These are phyloP conservation scores for Hyphodiscus sp. DNA, from an alignment of 2,329 filamentous ascomycete genomes.

Conservation along the genomic window DNA sequence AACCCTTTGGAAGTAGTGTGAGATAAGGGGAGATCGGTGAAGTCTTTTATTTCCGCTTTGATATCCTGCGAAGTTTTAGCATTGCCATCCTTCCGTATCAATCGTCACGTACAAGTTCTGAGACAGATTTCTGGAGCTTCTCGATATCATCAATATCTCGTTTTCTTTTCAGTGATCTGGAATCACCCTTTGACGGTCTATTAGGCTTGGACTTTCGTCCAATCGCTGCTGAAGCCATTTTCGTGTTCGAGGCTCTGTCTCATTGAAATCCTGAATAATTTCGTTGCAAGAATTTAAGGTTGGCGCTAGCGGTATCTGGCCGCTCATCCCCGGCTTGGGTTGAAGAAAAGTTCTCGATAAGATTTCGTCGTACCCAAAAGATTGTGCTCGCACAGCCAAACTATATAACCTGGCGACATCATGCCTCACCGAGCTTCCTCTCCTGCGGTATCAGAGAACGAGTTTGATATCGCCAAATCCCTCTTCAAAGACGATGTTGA, in stretches of 20 bases:
- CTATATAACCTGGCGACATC: neutral
- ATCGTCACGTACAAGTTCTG: conserved; percentile 25
- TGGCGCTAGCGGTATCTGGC: conserved; percentile 7
- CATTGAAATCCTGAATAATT: neutral
- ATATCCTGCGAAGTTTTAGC: conserved; percentile 24
- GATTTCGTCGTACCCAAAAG: conserved; percentile 1
- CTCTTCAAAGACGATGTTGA: conserved; percentile 60
- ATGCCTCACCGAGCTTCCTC: conserved; percentile 74
- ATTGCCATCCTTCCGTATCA: neutral
- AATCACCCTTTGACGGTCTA: conserved; percentile 18
- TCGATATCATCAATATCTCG: conserved; percentile 27
- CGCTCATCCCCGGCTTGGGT: neutral
- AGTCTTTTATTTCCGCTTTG: conserved; percentile 47
- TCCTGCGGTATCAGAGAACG: conserved; percentile 79
- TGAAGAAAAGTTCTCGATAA: conserved; percentile 11
- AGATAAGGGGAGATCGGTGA: conserved; percentile 81
- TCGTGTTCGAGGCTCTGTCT: neutral
- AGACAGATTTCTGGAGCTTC: conserved; percentile 25
- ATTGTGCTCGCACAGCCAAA: neutral
- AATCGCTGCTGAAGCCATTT: conserved; percentile 23
- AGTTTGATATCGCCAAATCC: conserved; percentile 80
- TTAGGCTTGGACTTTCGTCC: conserved; percentile 18
- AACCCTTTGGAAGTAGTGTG: conserved; percentile 72
- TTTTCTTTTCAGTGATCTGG: conserved; percentile 28
- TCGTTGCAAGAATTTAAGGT: neutral